phyloP scores from a whole-genome alignment of 1,139 yeast genomes.

The Pichiaceae sp. region DNA sequence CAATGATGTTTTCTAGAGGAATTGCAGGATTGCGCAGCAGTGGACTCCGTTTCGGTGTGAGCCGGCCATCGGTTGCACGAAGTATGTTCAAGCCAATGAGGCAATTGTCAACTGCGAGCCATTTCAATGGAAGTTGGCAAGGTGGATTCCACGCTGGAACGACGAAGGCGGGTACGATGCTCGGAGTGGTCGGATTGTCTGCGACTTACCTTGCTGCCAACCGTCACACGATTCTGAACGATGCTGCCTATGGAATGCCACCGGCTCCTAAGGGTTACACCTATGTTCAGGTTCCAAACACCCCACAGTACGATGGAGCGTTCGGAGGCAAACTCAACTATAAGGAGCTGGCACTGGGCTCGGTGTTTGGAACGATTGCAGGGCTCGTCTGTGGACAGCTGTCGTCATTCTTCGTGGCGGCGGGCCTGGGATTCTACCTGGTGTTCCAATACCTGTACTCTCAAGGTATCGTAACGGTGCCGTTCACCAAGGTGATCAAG shows the following conservation, averaged over 20 bases:
- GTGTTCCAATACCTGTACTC: conserved; percentile 44
- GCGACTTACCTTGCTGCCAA: conserved; percentile 6
- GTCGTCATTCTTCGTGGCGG: conserved; percentile 46
- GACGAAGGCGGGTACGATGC: background rate
- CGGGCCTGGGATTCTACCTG: conserved; percentile 42
- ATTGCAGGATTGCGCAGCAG: too few species aligned
- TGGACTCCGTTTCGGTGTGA: too few species aligned
- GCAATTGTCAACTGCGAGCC: too few species aligned
- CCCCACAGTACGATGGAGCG: conserved; percentile 22
- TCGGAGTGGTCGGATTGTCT: conserved; percentile 11
- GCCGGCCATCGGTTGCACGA: too few species aligned
- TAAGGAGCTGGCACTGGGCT: conserved; percentile 61
- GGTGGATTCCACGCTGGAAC: background rate
- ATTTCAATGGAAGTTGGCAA: background rate
- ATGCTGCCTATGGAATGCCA: conserved; percentile 10
- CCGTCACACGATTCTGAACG: conserved; percentile 13
- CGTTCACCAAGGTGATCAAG: conserved; percentile 36
- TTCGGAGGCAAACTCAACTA: conserved; percentile 43
- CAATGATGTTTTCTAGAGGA: too few species aligned
- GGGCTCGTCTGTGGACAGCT: conserved; percentile 64
- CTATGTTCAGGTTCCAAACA: conserved; percentile 8
- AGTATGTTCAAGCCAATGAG: too few species aligned
- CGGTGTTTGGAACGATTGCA: conserved; percentile 52
- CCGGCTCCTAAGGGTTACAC: conserved; percentile 5
- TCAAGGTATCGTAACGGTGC: conserved; percentile 45